Evolutionary conservation across 148 eudicot species (phyloP).

Genomic region (Rhododendron henanense): DNA sequence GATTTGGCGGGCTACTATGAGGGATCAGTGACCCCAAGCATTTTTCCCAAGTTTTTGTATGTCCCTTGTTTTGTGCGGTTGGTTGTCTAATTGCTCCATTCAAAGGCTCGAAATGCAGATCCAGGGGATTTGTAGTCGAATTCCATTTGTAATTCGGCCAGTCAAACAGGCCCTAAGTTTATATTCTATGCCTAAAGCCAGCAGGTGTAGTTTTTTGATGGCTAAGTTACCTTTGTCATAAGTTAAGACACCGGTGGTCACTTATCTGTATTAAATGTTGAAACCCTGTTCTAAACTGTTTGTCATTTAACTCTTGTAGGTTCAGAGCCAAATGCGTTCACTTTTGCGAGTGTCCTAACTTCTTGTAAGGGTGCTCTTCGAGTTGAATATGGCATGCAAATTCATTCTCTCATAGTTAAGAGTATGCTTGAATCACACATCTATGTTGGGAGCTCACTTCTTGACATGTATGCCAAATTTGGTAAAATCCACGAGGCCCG

Average conservation of each 20-base stretch:
- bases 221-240: not conserved
- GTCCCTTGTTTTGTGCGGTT: not conserved
- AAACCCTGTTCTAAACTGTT: not conserved
- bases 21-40: not conserved
- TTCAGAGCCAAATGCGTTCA: slow-evolving; percentile 75
- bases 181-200: not conserved
- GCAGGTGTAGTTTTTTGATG: not conserved
- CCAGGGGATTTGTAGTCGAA: not conserved
- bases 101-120: not conserved
- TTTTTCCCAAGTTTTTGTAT: not conserved
- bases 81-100: not conserved
- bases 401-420: slow-evolving; percentile 62
- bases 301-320: slow-evolving; percentile 39
- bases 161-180: not conserved
- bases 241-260: not conserved
- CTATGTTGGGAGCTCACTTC: slow-evolving; percentile 89
- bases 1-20: not conserved
- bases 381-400: slow-evolving; percentile 55
- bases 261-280: not conserved
- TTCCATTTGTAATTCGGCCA: not conserved
- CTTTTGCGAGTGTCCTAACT: slow-evolving; percentile 71
- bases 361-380: slow-evolving; percentile 52
- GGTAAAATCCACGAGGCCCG: slow-evolving; percentile 68
- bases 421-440: slow-evolving; percentile 54
- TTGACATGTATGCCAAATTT: slow-evolving; percentile 88